Conservation (phyloP, 495 filamentous ascomycete genomes). For the Thozetella sp. region DNA sequence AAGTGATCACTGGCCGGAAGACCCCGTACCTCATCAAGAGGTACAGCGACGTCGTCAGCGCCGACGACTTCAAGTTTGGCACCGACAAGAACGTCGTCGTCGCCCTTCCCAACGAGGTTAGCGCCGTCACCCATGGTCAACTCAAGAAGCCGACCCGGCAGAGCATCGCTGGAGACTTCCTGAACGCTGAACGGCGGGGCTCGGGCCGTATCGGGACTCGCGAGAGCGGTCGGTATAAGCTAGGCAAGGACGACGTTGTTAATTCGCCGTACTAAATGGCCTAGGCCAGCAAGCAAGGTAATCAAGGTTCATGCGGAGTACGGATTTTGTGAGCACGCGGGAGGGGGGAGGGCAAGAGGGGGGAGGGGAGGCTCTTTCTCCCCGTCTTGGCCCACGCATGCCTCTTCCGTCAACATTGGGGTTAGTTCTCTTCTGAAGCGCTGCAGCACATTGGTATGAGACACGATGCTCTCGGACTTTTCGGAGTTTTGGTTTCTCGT, state of each 20-base stretch:
- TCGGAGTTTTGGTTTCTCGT: not conserved
- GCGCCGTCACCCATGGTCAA: conserved; percentile 87
- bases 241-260: conserved; percentile 78
- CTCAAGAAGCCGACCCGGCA: conserved; percentile 90
- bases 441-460: not conserved
- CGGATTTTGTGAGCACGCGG: too few relatives aligned
- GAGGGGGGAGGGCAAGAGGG: too few relatives aligned
- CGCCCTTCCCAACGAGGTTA: conserved; percentile 93
- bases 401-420: too few relatives aligned
- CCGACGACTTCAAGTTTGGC: conserved; percentile 98
- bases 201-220: conserved; percentile 49
- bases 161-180: conserved; percentile 70
- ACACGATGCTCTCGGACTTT: not conserved
- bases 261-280: conserved; percentile 75
- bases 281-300: too few relatives aligned
- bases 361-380: too few relatives aligned
- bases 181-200: conserved; percentile 45
- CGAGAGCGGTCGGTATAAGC: conserved; percentile 52
- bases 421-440: too few relatives aligned
- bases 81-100: conserved; percentile 98
- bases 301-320: too few relatives aligned
- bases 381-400: too few relatives aligned
- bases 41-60: conserved; percentile 92
- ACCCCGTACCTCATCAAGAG: conserved; percentile 96
- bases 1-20: conserved; percentile 74